These are phyloP conservation scores for Hygrophoropsis aurantiaca DNA, from an alignment of 768 basidiomycete species.

Conservation along the genomic window DNA sequence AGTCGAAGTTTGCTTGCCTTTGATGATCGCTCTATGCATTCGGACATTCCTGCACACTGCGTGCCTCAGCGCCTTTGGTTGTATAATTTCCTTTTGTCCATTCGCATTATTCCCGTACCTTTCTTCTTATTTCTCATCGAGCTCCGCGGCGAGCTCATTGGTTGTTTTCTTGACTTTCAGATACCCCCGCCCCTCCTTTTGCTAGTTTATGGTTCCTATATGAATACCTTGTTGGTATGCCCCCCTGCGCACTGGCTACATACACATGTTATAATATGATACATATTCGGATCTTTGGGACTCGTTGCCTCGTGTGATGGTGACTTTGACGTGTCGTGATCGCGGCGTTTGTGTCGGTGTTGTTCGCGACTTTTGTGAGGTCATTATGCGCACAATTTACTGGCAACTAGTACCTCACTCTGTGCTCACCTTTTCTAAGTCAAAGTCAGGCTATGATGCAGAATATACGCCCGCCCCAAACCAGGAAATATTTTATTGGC, in stretches of 20 bases:
- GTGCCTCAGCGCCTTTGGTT: constrained; percentile 6
- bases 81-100: constrained; percentile 2
- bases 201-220: constrained; percentile 36
- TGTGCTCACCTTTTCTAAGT: no score
- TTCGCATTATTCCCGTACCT: constrained; percentile 5
- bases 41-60: constrained; percentile 4
- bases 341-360: constrained; percentile 2
- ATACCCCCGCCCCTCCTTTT: constrained; percentile 27
- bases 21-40: constrained; percentile 33
- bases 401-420: no score
- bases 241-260: constrained; percentile 15
- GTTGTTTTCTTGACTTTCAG: constrained; percentile 20
- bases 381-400: no score
- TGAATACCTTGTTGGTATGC: constrained; percentile 22
- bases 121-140: constrained; percentile 30
- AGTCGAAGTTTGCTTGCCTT: constrained; percentile 91
- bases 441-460: no score
- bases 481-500: no score
- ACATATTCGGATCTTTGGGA: constrained; percentile 14
- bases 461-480: no score
- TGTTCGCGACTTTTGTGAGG: constrained; percentile 1
- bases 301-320: constrained; percentile 1
- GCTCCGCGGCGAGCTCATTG: constrained; percentile 10
- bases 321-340: not conserved
- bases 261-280: constrained; percentile 24